Percentiles rank a stretch among this genome's conserved stretches.
Conservation (phyloP, 31 red algal species). For the Odonthalia washingtoniensis region DNA sequence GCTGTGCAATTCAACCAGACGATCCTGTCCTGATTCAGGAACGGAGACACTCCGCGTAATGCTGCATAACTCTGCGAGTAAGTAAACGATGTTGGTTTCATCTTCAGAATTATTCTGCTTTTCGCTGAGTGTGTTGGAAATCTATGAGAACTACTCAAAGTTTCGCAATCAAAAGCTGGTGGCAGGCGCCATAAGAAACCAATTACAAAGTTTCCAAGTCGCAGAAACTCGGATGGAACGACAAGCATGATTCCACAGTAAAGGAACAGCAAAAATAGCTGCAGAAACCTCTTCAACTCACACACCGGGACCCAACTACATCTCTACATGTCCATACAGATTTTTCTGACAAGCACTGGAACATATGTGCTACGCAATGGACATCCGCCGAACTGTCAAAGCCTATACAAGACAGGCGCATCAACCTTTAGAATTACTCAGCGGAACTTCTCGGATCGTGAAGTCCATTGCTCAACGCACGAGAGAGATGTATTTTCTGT, state of each 20-base stretch:
- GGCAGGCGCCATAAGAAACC: constrained; percentile 24
- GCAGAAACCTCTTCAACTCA: constrained; percentile 6
- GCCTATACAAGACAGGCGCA: not conserved
- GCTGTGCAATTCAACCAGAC: constrained; percentile 20
- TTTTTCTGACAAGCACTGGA: constrained; percentile 36
- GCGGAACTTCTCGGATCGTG: constrained; percentile 6
- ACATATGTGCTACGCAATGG: constrained; percentile 32
- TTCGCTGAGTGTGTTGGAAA: constrained; percentile 20
- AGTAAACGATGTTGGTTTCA: constrained; percentile 8
- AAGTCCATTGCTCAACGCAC: constrained; percentile 34
- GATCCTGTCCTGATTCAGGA: not conserved
- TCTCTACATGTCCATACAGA: constrained; percentile 32
- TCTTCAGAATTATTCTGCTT: constrained; percentile 6
- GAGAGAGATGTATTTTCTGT: constrained; percentile 33
- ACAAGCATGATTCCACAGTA: not conserved
- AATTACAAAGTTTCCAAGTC: not conserved
- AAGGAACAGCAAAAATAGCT: constrained; percentile 25
- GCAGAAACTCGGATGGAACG: constrained; percentile 18
- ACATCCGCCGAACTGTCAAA: constrained; percentile 1
- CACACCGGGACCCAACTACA: not conserved
- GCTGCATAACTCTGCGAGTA: constrained; percentile 40
- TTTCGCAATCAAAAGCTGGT: constrained; percentile 29
- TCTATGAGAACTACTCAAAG: constrained; percentile 18
- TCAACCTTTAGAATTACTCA: constrained; percentile 36
- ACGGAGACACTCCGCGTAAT: not conserved